Conservation (phyloP, 768 basidiomycete species). For the Ephemerocybe angulata region DNA sequence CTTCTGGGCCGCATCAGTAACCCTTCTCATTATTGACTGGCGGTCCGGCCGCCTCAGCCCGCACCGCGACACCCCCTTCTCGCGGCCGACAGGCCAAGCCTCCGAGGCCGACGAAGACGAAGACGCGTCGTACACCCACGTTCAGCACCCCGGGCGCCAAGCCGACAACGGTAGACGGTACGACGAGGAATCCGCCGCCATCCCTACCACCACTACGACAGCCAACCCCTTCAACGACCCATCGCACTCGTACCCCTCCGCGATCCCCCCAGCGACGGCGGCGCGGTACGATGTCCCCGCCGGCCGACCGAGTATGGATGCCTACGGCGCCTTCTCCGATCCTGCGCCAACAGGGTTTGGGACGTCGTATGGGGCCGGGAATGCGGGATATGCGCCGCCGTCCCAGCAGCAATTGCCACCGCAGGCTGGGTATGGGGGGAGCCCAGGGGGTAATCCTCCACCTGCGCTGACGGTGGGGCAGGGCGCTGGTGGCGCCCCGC, state of each 20-base stretch:
- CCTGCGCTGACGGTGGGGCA: slow-evolving; percentile 25
- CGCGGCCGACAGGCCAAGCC: slow-evolving; percentile 50
- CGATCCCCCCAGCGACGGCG: slow-evolving; percentile 26
- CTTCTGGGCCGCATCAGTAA: slow-evolving; percentile 71
- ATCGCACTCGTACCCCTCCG: slow-evolving; percentile 40
- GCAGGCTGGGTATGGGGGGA: background rate
- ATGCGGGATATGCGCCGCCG: slow-evolving; percentile 25
- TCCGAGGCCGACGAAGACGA: slow-evolving; percentile 54
- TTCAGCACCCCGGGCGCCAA: slow-evolving; percentile 37
- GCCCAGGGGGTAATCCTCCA: slow-evolving; percentile 12
- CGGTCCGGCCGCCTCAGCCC: slow-evolving; percentile 60
- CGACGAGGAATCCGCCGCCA: slow-evolving; percentile 27
- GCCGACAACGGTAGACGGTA: slow-evolving; percentile 21
- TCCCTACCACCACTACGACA: background rate
- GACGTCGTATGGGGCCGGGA: slow-evolving; percentile 12
- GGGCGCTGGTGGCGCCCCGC: too few species aligned
- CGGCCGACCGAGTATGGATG: slow-evolving; percentile 73
- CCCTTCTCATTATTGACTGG: slow-evolving; percentile 71
- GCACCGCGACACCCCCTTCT: slow-evolving; percentile 75
- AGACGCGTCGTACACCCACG: slow-evolving; percentile 48
- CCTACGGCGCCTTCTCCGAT: slow-evolving; percentile 88
- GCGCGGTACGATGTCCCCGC: slow-evolving; percentile 22
- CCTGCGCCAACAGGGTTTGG: slow-evolving; percentile 77
- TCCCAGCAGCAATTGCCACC: slow-evolving; percentile 11
- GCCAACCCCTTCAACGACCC: slow-evolving; percentile 53